Evolutionary conservation across 208 protist species (phyloP).

Genomic region (Trichomonas gallinae): DNA sequence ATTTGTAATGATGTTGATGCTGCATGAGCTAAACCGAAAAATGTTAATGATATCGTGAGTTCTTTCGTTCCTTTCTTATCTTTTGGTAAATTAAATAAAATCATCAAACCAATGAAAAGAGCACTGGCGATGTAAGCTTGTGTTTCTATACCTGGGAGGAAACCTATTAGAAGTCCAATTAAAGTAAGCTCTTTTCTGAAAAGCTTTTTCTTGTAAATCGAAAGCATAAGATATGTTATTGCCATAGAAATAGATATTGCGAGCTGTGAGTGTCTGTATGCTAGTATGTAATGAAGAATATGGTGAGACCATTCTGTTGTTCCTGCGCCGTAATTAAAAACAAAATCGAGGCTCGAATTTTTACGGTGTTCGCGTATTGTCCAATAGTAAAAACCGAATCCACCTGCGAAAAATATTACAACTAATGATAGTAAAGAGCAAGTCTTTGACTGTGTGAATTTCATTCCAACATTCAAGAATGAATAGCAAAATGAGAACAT

Average conservation of each 20-base stretch:
- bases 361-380: not conserved
- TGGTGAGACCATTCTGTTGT: not conserved
- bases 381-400: not conserved
- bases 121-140: not conserved
- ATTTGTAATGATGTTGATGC: not conserved
- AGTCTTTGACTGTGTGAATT: not conserved
- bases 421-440: not conserved
- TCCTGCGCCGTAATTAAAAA: not conserved
- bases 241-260: not conserved
- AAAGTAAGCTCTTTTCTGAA: not conserved
- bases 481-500: not conserved
- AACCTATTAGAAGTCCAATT: not conserved
- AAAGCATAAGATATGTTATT: not conserved
- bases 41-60: not conserved
- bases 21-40: not conserved
- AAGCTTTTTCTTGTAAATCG: not conserved
- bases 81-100: not conserved
- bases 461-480: not conserved
- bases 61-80: not conserved
- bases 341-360: not conserved
- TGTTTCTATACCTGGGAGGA: not conserved
- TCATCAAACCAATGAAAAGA: not conserved
- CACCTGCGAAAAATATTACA: not conserved
- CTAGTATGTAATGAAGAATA: not conserved
- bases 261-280: not conserved